These are phyloP conservation scores for Eucalyptus albens DNA, from an alignment of 345 rosid genomes.

Conservation along the genomic window DNA sequence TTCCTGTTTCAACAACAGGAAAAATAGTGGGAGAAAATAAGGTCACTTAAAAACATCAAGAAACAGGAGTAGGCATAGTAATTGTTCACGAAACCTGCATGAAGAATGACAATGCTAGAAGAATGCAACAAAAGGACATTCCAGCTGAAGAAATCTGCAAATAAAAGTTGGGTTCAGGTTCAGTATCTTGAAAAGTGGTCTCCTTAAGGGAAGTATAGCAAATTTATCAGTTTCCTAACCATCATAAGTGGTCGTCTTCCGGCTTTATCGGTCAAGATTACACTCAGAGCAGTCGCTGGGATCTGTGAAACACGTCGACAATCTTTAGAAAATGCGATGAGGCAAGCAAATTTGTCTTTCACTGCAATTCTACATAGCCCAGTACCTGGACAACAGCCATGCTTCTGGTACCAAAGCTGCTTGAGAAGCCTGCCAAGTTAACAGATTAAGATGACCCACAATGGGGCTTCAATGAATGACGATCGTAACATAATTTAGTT, in stretches of 20 bases:
- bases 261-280: conserved; percentile 3
- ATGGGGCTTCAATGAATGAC: neutral
- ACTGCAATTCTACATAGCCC: too few relatives aligned
- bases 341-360: neutral
- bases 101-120: conserved; percentile 2
- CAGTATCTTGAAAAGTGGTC: neutral
- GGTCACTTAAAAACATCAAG: neutral
- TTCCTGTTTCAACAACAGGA: neutral
- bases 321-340: neutral
- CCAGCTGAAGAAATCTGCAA: conserved; percentile 4
- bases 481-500: too few relatives aligned
- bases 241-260: conserved; percentile 14
- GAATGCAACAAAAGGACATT: neutral
- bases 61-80: neutral
- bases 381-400: conserved; percentile 4
- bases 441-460: neutral
- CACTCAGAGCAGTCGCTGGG: neutral
- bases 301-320: neutral
- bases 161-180: neutral
- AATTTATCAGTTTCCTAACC: neutral
- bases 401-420: neutral
- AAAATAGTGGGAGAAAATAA: neutral
- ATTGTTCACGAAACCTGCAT: conserved; percentile 1
- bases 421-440: neutral
- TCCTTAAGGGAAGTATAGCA: neutral